Percentiles rank a stretch among this genome's conserved stretches.
phyloP scores from a whole-genome alignment of 2,329 filamentous ascomycete genomes.

The Juglanconis oblonga region DNA sequence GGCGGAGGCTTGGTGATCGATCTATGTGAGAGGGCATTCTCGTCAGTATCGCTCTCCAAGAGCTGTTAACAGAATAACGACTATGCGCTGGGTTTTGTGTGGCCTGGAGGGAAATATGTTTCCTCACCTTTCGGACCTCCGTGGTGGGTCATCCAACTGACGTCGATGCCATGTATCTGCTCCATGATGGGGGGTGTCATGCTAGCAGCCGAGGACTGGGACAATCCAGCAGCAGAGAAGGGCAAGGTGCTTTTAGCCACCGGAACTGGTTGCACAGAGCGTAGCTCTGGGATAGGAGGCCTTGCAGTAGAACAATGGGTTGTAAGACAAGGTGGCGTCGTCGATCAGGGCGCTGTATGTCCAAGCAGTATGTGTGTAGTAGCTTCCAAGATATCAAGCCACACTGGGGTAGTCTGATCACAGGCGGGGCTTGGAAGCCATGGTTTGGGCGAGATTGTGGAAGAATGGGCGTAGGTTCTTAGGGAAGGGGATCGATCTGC shows the following conservation, averaged over 20 bases:
- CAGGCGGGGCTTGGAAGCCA: slow-evolving; percentile 16
- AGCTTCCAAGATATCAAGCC: slow-evolving; percentile 4
- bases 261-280: neutral
- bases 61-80: too few relatives aligned
- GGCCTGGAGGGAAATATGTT: neutral
- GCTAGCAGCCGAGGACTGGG: neutral
- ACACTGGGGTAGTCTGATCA: slow-evolving; percentile 11
- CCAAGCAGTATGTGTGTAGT: neutral
- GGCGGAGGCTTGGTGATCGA: slow-evolving; percentile 11
- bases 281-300: neutral
- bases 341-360: neutral
- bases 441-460: neutral
- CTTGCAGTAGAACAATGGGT: neutral
- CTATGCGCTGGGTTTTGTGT: neutral
- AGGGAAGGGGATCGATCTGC: neutral
- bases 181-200: slow-evolving; percentile 58
- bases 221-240: neutral
- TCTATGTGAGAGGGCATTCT: slow-evolving; percentile 12
- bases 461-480: neutral
- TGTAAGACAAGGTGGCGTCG: slow-evolving; percentile 1
- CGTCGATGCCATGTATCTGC: slow-evolving; percentile 77
- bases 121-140: slow-evolving; percentile 75
- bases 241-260: neutral
- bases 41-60: slow-evolving; percentile 7
- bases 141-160: slow-evolving; percentile 78